These are phyloP conservation scores for Knufia fluminis DNA, from an alignment of 2,329 filamentous ascomycete genomes.

Conservation along the genomic window DNA sequence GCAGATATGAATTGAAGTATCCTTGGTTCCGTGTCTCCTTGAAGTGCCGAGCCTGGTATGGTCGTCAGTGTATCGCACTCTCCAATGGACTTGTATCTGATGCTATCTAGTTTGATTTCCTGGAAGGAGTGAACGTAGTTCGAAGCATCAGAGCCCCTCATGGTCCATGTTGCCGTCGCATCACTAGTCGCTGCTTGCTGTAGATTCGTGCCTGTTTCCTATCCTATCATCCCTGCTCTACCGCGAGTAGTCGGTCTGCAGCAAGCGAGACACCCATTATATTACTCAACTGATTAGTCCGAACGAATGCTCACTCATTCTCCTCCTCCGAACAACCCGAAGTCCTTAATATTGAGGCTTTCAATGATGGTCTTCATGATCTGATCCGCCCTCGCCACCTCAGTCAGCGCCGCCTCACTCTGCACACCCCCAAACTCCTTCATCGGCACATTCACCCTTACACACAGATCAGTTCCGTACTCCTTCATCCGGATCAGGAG, in stretches of 20 bases:
- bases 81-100: not conserved
- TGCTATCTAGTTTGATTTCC: not conserved
- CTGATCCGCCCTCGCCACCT: constrained; percentile 44
- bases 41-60: no score
- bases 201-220: not conserved
- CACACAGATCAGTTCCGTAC: constrained; percentile 68
- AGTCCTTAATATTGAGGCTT: constrained; percentile 70
- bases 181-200: not conserved
- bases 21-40: no score
- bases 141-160: no score
- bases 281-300: no score
- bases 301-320: no score
- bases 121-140: not conserved
- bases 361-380: constrained; percentile 49
- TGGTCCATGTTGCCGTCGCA: no score
- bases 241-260: no score
- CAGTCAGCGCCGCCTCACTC: constrained; percentile 52
- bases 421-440: constrained; percentile 62
- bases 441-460: constrained; percentile 83
- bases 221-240: no score
- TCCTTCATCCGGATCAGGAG: constrained; percentile 67
- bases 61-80: not conserved
- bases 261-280: no score
- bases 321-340: constrained; percentile 55
- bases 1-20: no score